Base-by-base conservation (phyloP, 768 basidiomycete genomes). In the Podaxis sp. region DNA sequence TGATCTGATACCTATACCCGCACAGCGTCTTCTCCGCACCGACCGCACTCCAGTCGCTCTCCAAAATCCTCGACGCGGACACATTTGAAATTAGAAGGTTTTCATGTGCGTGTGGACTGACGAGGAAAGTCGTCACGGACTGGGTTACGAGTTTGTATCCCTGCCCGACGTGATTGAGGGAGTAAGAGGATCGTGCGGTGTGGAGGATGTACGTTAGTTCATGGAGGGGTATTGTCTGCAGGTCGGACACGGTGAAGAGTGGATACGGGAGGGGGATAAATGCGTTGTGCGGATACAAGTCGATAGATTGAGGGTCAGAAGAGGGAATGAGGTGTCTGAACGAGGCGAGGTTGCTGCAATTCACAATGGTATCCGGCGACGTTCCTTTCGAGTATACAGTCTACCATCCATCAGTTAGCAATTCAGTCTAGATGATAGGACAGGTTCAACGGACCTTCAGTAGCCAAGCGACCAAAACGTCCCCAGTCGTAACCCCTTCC, bases 221-320 rank as follows among this genome's bases (percentile, higher is more conserved):
- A 40, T 69, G 63, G 5, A 78, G 60, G 13, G 75, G 63, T 33
- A 70, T 65, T 9, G 68, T 55, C n/a, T 74, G 66, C 15, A 79
- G 63, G 46, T 77, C 74, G 22, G 64, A 66, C 36, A 76, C 76
- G 19, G 77, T 71, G 49, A 80, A 62, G 2, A 70, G 66, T 13
- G 79, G 79, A 53, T 79, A 79, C 2, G 79, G 79, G 13, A 80
- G 70, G 0, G 78, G 76, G 2, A 75, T 56, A 63, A 76, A 79
- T 2, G 75, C 72, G 61, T 79, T 79, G 65, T 79, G 78, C 1
- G 74, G 74, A 64, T 76, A 79, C 13, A 71, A 57, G 4, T 67
- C 24, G 12, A 62, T 62, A 55, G 71, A 65, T 17, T 65, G 64
- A 37, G 22, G 50, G 25, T 67, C 67, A 9, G 68, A 58, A 17